phyloP scores from a whole-genome alignment of 768 basidiomycete species.

The Lactarius indigo region DNA sequence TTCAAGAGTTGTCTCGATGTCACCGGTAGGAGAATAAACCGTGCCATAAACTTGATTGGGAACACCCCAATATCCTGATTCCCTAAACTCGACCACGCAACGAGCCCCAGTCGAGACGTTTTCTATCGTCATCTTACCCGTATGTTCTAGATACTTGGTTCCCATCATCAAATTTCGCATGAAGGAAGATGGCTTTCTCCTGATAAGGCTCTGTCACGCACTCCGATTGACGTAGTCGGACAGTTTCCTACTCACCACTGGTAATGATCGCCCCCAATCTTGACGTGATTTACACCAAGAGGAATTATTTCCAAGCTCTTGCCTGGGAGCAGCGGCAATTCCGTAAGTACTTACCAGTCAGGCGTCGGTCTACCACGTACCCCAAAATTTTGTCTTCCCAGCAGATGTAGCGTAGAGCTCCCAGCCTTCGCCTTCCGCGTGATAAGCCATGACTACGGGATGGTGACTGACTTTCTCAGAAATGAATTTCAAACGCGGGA shows the following conservation, averaged over 20 bases:
- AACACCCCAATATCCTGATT: conserved; percentile 79
- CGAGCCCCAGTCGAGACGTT: conserved; percentile 52
- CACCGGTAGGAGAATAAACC: conserved; percentile 51
- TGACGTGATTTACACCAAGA: conserved; percentile 64
- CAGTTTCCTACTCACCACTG: conserved; percentile 51
- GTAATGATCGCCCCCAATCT: conserved; percentile 63
- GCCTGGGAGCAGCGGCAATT: conserved; percentile 41
- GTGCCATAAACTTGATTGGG: conserved; percentile 67
- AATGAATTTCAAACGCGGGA: conserved; percentile 73
- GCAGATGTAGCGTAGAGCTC: conserved; percentile 69
- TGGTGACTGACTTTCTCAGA: conserved; percentile 87
- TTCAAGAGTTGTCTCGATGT: conserved; percentile 61
- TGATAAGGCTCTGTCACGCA: conserved; percentile 31
- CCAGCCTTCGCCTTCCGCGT: conserved; percentile 79
- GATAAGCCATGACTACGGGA: conserved; percentile 80
- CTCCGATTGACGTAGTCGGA: not conserved
- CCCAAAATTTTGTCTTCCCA: conserved; percentile 89
- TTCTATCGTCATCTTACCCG: conserved; percentile 72
- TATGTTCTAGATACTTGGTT: conserved; percentile 86
- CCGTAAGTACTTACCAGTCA: conserved; percentile 26
- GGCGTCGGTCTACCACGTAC: conserved; percentile 41
- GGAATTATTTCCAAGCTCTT: conserved; percentile 88
- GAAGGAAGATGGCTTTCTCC: conserved; percentile 86
- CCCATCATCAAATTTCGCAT: conserved; percentile 89
- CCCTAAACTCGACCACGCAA: conserved; percentile 82